Evolutionary conservation across 2,329 filamentous ascomycete species (phyloP).

Genomic region (Ophiostoma ips): DNA sequence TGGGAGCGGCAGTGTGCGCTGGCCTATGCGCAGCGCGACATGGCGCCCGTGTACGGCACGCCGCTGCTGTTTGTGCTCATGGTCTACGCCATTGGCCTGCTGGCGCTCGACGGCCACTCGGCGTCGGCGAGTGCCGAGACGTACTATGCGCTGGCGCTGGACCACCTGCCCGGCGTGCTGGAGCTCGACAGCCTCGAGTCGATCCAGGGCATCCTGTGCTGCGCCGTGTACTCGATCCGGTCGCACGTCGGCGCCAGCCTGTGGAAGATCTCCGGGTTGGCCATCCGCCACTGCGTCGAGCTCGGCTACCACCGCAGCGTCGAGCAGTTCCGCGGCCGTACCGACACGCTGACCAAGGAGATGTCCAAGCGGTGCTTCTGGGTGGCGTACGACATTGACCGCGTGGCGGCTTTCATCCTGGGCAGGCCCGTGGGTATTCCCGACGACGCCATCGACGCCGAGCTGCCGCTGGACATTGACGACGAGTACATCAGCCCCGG

Average conservation of each 20-base stretch:
- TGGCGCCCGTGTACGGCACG: neutral
- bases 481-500: constrained; percentile 17
- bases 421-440: constrained; percentile 17
- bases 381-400: constrained; percentile 17
- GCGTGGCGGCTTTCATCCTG: constrained; percentile 15
- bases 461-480: constrained; percentile 17
- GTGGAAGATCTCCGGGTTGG: neutral
- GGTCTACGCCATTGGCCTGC: neutral
- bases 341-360: constrained; percentile 12
- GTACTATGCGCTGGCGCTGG: neutral
- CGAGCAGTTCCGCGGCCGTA: neutral
- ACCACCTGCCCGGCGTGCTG: neutral
- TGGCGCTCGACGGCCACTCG: neutral
- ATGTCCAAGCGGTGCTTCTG: constrained; percentile 19
- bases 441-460: constrained; percentile 10
- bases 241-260: neutral
- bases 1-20: neutral
- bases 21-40: neutral
- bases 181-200: constrained; percentile 1
- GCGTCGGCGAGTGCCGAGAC: neutral
- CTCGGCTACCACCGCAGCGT: constrained; percentile 1
- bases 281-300: constrained; percentile 1
- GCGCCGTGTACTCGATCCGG: constrained; percentile 1
- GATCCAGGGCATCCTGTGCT: constrained; percentile 1
- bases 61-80: neutral